These are phyloP conservation scores for Hypsizygus marmoreus DNA, from an alignment of 768 basidiomycete species.

Conservation along the genomic window DNA sequence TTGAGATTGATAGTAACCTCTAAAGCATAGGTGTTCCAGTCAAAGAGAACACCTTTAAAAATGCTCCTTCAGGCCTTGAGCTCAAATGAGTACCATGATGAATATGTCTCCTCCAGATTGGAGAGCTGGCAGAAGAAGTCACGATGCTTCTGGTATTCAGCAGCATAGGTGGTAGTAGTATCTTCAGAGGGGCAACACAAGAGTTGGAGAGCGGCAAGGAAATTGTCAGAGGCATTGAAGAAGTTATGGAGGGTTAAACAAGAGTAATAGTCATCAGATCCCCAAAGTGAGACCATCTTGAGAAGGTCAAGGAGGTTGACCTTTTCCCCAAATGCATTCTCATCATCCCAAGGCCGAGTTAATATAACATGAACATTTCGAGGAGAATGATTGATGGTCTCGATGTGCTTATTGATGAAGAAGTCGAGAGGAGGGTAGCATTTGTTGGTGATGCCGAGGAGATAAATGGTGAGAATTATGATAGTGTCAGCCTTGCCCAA, in stretches of 20 bases:
- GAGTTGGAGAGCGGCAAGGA: background rate
- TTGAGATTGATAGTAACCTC: too few relatives aligned
- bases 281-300: too few relatives aligned
- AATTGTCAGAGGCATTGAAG: slow-evolving; percentile 9
- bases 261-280: too few relatives aligned
- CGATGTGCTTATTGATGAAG: slow-evolving; percentile 5
- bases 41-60: slow-evolving; percentile 1
- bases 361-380: background rate
- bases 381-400: background rate
- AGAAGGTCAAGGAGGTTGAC: too few relatives aligned
- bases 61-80: slow-evolving; percentile 6
- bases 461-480: slow-evolving; percentile 2
- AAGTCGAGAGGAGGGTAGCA: background rate
- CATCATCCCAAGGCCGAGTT: too few relatives aligned
- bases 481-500: background rate
- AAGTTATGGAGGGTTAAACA: too few relatives aligned
- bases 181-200: too few relatives aligned
- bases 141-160: background rate
- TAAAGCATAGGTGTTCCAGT: slow-evolving; percentile 3
- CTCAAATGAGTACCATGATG: slow-evolving; percentile 12
- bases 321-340: background rate
- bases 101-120: slow-evolving; percentile 10
- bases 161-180: background rate
- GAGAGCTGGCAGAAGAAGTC: slow-evolving; percentile 8
- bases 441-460: background rate